Conservation (phyloP, 1,284 basidiomycete genomes). For the Rhodotorula sp. region DNA sequence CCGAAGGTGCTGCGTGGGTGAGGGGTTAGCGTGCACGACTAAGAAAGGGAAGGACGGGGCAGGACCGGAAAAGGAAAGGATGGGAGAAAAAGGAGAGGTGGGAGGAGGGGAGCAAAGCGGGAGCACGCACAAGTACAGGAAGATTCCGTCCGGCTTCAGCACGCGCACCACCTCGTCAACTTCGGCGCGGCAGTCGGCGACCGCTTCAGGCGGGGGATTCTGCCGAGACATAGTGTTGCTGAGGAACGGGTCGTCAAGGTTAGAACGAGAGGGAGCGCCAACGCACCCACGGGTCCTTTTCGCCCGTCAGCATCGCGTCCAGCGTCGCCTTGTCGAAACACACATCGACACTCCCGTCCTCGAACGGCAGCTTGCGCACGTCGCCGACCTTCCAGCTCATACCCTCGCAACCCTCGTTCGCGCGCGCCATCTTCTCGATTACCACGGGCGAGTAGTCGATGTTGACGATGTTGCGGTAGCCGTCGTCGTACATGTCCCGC, state of each 20-base stretch:
- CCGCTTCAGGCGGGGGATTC: slow-evolving; percentile 77
- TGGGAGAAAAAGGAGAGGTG: slow-evolving; percentile 10
- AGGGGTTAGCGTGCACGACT: slow-evolving; percentile 11
- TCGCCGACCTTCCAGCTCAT: slow-evolving; percentile 93
- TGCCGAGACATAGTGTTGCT: slow-evolving; percentile 50
- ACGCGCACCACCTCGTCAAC: slow-evolving; percentile 69
- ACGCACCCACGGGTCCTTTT: slow-evolving; percentile 77
- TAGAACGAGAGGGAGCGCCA: background rate
- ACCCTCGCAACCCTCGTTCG: slow-evolving; percentile 63
- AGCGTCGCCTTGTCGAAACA: slow-evolving; percentile 89
- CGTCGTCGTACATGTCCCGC: slow-evolving; percentile 76
- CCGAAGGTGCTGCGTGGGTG: slow-evolving; percentile 15
- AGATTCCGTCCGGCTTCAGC: slow-evolving; percentile 14
- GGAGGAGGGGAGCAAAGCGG: background rate
- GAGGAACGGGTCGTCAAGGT: too few relatives aligned
- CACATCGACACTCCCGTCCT: slow-evolving; percentile 71
- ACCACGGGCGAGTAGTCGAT: slow-evolving; percentile 79
- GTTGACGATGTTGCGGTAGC: slow-evolving; percentile 80
- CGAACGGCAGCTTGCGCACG: slow-evolving; percentile 71
- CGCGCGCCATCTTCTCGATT: slow-evolving; percentile 74
- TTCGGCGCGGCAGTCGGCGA: slow-evolving; percentile 75
- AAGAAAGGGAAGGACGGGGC: slow-evolving; percentile 7
- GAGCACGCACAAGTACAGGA: slow-evolving; percentile 25
- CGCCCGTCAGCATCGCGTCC: slow-evolving; percentile 88
- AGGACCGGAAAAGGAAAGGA: slow-evolving; percentile 26